These are phyloP conservation scores for Paragyromitra xinjiangensis DNA, from an alignment of 495 filamentous ascomycete species.

Conservation along the genomic window DNA sequence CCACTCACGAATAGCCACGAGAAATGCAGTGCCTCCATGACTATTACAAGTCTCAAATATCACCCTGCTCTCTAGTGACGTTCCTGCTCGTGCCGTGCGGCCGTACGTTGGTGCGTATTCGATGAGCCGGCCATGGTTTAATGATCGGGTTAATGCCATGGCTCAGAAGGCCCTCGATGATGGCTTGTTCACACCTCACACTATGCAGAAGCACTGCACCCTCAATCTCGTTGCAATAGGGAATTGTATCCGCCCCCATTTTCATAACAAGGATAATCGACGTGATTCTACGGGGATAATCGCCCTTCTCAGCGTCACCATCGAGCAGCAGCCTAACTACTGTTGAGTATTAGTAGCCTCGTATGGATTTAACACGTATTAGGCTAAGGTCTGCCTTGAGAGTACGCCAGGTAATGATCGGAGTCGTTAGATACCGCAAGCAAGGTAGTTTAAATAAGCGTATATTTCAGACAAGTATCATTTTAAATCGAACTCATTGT, in stretches of 20 bases:
- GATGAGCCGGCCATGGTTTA: background rate
- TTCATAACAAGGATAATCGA: background rate
- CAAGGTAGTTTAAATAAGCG: background rate
- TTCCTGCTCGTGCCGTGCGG: background rate
- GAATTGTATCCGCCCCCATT: background rate
- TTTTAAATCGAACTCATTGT: background rate
- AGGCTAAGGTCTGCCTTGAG: background rate
- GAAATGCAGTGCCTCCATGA: background rate
- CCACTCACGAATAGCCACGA: constrained; percentile 14
- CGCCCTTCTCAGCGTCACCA: background rate
- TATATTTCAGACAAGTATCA: background rate
- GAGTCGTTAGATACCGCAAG: background rate
- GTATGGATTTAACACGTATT: background rate
- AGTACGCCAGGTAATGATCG: too few relatives aligned
- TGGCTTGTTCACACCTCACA: background rate
- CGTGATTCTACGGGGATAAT: background rate
- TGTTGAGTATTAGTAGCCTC: background rate
- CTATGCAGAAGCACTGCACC: background rate
- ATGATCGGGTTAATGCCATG: background rate
- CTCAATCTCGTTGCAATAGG: background rate
- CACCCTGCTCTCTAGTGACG: background rate
- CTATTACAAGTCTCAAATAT: background rate
- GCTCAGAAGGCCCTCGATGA: background rate
- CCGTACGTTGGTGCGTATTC: background rate
- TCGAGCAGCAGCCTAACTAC: background rate